Conservation (phyloP, 345 rosid species). For the Salix caprea region DNA sequence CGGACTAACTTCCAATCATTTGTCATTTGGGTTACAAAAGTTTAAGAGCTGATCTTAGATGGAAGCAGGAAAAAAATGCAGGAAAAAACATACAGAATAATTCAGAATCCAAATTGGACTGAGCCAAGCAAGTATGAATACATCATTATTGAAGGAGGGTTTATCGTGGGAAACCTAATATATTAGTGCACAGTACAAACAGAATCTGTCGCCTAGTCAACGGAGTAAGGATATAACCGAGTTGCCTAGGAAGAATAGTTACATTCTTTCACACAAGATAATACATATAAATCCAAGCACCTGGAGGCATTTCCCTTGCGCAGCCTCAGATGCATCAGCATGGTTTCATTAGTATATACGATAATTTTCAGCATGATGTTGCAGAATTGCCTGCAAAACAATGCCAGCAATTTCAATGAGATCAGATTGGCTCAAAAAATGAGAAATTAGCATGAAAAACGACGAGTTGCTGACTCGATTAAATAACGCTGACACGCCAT, state of each 20-base stretch:
- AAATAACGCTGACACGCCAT: neutral
- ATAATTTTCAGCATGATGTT: constrained; percentile 26
- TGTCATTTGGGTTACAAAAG: neutral
- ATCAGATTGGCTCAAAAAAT: neutral
- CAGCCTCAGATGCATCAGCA: constrained; percentile 4
- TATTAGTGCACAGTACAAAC: constrained; percentile 10
- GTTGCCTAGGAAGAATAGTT: constrained; percentile 12
- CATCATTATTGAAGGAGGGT: neutral
- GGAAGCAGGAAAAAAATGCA: neutral
- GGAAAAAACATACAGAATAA: neutral
- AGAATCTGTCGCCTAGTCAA: constrained; percentile 1
- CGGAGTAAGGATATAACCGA: constrained; percentile 7
- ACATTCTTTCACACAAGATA: constrained; percentile 8
- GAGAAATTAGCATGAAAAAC: neutral
- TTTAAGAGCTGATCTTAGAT: neutral
- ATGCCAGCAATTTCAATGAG: neutral
- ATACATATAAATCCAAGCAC: constrained; percentile 2
- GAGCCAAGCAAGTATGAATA: neutral
- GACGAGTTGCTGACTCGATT: neutral
- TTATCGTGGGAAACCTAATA: neutral
- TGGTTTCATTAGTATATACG: constrained; percentile 25
- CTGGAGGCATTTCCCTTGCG: constrained; percentile 2
- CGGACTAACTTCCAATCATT: neutral
- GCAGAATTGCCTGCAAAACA: constrained; percentile 36
- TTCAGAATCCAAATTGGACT: neutral